Evolutionary conservation across 805 yeast genomes (phyloP).

Genomic region (Debaryomyces hansenii): DNA sequence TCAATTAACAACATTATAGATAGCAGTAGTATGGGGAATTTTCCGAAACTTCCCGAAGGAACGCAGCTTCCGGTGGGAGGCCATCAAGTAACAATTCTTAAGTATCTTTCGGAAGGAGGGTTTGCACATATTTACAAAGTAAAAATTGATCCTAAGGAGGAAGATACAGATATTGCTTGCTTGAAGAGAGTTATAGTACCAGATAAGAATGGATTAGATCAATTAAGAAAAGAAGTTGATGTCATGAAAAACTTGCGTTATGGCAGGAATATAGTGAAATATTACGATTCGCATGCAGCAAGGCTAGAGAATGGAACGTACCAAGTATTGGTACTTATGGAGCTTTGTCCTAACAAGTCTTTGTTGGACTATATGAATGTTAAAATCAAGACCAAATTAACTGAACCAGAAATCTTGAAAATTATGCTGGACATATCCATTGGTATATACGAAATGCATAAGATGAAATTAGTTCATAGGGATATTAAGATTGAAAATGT

Average conservation of each 20-base stretch:
- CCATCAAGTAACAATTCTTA: constrained; percentile 35
- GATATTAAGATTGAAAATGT: constrained; percentile 96
- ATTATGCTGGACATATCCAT: constrained; percentile 80
- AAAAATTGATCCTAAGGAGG: constrained; percentile 47
- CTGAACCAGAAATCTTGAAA: constrained; percentile 72
- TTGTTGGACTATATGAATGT: constrained; percentile 90
- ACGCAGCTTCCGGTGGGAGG: constrained; percentile 41
- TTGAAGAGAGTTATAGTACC: constrained; percentile 74
- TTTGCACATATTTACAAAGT: constrained; percentile 80
- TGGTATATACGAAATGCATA: constrained; percentile 87
- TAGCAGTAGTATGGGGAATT: constrained; percentile 18
- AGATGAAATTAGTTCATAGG: constrained; percentile 75
- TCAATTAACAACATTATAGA: background rate
- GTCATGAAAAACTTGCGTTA: constrained; percentile 67
- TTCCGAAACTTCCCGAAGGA: constrained; percentile 37
- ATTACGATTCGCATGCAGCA: constrained; percentile 77
- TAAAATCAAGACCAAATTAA: constrained; percentile 72
- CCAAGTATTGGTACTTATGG: constrained; percentile 92
- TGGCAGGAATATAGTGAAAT: constrained; percentile 61
- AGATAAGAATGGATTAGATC: constrained; percentile 65
- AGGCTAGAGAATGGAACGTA: constrained; percentile 54
- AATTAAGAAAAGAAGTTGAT: constrained; percentile 72
- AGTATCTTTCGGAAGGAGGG: constrained; percentile 57
- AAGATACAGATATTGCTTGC: constrained; percentile 55
- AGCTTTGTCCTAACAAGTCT: constrained; percentile 83